A percentile compares a stretch with the other conserved stretches of the same genome.
Evolutionary conservation across 2,329 filamentous ascomycete genomes (phyloP).

Genomic region (Cadophora gregata): DNA sequence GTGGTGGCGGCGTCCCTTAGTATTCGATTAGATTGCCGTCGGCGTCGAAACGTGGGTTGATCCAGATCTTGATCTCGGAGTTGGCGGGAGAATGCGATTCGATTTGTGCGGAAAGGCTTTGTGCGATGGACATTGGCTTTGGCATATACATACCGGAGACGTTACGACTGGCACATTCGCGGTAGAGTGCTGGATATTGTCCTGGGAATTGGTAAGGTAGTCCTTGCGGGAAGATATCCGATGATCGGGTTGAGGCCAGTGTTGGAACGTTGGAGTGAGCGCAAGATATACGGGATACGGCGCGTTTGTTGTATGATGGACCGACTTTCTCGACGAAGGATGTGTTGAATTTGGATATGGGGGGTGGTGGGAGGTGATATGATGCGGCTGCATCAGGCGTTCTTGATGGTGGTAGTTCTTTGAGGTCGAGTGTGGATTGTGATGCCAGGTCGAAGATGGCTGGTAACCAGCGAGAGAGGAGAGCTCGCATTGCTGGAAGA

Average conservation of each 20-base stretch:
- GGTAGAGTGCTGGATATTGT: background rate
- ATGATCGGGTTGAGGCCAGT: background rate
- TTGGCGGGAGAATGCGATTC: background rate
- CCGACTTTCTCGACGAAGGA: slow-evolving; percentile 16
- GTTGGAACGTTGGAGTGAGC: background rate
- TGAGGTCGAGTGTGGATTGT: background rate
- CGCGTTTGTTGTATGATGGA: slow-evolving; percentile 20
- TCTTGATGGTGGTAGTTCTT: background rate
- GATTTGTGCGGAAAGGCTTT: background rate
- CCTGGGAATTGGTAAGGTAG: background rate
- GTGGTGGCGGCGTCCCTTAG: background rate
- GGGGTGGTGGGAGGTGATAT: background rate
- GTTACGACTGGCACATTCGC: background rate
- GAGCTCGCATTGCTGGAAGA: slow-evolving; percentile 37
- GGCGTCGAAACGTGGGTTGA: slow-evolving; percentile 18
- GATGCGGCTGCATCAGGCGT: background rate
- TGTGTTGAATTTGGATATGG: background rate
- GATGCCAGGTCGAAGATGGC: slow-evolving; percentile 23
- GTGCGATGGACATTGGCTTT: background rate
- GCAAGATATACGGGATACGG: background rate
- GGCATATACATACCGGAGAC: background rate
- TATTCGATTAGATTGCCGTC: slow-evolving; percentile 11
- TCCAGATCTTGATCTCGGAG: slow-evolving; percentile 20
- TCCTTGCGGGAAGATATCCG: background rate
- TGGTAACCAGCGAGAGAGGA: slow-evolving; percentile 34